These are phyloP conservation scores for Aspergillus novoparasiticus DNA, from an alignment of 2,329 filamentous ascomycete genomes.

Conservation along the genomic window DNA sequence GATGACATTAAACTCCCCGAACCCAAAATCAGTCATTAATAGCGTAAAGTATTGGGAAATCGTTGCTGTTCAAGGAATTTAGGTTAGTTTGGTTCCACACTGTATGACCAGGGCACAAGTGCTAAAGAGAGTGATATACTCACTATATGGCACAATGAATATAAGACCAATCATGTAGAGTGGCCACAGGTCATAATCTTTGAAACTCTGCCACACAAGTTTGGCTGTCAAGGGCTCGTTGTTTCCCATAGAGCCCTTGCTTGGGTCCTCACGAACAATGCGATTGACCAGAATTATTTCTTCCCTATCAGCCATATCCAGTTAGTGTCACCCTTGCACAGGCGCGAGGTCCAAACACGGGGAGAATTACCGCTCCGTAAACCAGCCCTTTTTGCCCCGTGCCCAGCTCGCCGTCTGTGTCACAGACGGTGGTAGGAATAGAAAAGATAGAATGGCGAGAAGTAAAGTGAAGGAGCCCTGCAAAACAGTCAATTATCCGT, in stretches of 20 bases:
- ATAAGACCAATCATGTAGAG: slow-evolving; percentile 52
- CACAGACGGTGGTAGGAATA: slow-evolving; percentile 61
- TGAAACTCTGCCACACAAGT: slow-evolving; percentile 53
- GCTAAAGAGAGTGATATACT: slow-evolving; percentile 1
- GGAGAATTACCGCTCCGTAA: slow-evolving; percentile 52
- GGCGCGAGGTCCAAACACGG: background rate
- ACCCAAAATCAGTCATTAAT: slow-evolving; percentile 52
- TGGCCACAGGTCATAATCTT: slow-evolving; percentile 59
- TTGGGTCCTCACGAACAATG: slow-evolving; percentile 54
- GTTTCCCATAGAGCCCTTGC: slow-evolving; percentile 61
- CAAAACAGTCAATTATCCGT: background rate
- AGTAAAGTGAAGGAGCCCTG: slow-evolving; percentile 27
- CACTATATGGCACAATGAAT: slow-evolving; percentile 35
- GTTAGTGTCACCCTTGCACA: background rate
- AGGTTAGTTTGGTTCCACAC: background rate
- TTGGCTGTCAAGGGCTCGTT: slow-evolving; percentile 50
- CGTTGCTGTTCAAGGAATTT: slow-evolving; percentile 18
- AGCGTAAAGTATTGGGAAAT: slow-evolving; percentile 35
- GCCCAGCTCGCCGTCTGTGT: slow-evolving; percentile 54
- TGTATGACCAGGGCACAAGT: background rate
- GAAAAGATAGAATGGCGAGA: slow-evolving; percentile 35
- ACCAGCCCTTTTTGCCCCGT: slow-evolving; percentile 58
- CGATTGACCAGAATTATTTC: slow-evolving; percentile 69
- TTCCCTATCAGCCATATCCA: slow-evolving; percentile 43
- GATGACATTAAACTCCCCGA: slow-evolving; percentile 59